Base-by-base conservation (phyloP, 495 filamentous ascomycete species). In the Annulohypoxylon stygium region DNA sequence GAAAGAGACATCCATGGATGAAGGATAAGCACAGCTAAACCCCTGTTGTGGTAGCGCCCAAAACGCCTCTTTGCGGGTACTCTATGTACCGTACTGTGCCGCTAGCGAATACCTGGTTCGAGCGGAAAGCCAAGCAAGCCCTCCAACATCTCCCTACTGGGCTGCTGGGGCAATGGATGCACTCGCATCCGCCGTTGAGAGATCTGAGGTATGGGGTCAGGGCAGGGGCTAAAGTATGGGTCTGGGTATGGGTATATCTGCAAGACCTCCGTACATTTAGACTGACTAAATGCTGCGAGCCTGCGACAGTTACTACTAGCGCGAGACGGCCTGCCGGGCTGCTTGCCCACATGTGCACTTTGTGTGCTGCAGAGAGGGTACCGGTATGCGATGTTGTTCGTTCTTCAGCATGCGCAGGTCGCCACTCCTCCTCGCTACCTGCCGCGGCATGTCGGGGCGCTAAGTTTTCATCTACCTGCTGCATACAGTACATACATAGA, bases 21-120 rank as follows among this genome's bases (percentile, higher is more conserved):
- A 63, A 62, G 61, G 50, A 59, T 64, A 60, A 58, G 53, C 58
- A 67, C 67, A 61, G 45, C 36, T 48, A 55, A 62, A 30, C 30
- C 63, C 64, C 72, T 70, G 57, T 58, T 51, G 34, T 62, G 64
- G 63, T 68, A 59, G 68, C 43, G 67, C 54, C 67, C 67, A 10
- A 54, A 64, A 71, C 72, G 72, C 72, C 72, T 65, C 72, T 63
- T 58, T 62, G 67, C 64, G 67, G 72, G 57, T 69, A 61, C 61
- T 30, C 20, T 63, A 58, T 64, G 57, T 66, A 55, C 61, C 58
- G 61, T 64, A 67, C 54, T 50, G 67, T 68, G 67, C 67, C 67
- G 59, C 60, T 70, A 68, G 36, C 53, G 30, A 26, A 50, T 74
- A 68, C 67, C 51, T 67, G 58, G 62, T 61, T 63, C 25, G 33